These are phyloP conservation scores for Boletus pseudo-olivaceus DNA, from an alignment of 768 basidiomycete species.

Conservation along the genomic window DNA sequence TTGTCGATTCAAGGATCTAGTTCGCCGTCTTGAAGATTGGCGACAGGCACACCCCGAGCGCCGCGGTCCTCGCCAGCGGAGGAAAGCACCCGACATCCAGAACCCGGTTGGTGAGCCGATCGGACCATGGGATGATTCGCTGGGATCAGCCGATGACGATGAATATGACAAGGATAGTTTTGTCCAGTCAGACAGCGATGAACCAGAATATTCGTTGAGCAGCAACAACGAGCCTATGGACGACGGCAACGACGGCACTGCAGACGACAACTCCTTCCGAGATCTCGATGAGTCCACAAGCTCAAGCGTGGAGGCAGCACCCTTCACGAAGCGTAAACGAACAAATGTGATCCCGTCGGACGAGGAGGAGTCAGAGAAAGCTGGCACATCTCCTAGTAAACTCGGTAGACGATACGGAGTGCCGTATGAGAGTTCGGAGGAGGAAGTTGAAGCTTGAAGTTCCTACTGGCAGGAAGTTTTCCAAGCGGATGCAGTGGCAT, in stretches of 20 bases:
- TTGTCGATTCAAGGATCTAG: conserved; percentile 6
- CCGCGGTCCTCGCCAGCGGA: neutral
- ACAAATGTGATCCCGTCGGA: conserved; percentile 4
- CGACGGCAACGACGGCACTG: too few relatives aligned
- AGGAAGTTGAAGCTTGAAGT: neutral
- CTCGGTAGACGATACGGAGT: conserved; percentile 11
- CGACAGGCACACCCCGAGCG: conserved; percentile 11
- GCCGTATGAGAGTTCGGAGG: neutral
- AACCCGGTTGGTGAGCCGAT: conserved; percentile 15
- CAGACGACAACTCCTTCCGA: too few relatives aligned
- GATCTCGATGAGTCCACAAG: neutral
- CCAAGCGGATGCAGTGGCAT: neutral
- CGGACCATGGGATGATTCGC: conserved; percentile 12
- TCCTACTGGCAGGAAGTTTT: too few relatives aligned
- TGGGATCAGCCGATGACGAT: conserved; percentile 11
- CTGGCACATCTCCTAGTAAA: neutral
- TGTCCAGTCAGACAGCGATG: conserved; percentile 2
- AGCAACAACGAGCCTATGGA: neutral
- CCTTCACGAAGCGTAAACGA: neutral
- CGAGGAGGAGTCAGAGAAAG: neutral
- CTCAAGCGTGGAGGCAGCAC: neutral
- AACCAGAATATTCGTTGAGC: neutral
- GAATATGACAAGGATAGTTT: conserved; percentile 6
- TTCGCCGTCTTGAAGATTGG: conserved; percentile 9
- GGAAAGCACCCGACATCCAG: conserved; percentile 1